phyloP scores from a whole-genome alignment of 768 basidiomycete species.

The Lactarius hatsudake region DNA sequence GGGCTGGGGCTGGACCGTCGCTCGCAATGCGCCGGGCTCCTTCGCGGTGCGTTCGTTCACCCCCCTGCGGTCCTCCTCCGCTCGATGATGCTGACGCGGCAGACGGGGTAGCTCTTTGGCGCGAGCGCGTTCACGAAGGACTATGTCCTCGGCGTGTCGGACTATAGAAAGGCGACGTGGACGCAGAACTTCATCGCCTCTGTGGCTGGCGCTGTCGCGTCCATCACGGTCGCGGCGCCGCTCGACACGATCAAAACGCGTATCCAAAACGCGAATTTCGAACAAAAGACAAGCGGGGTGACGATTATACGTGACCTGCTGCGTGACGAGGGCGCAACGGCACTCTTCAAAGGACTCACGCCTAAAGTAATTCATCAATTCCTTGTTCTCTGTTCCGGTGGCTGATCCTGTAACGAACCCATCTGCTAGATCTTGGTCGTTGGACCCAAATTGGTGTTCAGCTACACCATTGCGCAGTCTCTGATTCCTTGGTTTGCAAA shows the following conservation, averaged over 20 bases:
- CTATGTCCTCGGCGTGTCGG: conserved; percentile 81
- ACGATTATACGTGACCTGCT: conserved; percentile 83
- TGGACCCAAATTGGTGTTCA: conserved; percentile 97
- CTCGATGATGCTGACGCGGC: not conserved
- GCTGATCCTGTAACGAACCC: not conserved
- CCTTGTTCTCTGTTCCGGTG: not conserved
- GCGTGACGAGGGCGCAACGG: conserved; percentile 76
- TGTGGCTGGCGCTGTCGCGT: conserved; percentile 89
- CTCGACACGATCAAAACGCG: conserved; percentile 96
- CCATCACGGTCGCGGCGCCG: conserved; percentile 94
- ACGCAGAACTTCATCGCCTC: conserved; percentile 96
- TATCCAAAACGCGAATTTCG: conserved; percentile 98
- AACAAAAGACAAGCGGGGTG: conserved; percentile 74
- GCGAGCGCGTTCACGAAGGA: conserved; percentile 95
- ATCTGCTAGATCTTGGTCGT: conserved; percentile 79
- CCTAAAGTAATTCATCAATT: conserved; percentile 65
- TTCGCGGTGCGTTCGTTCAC: conserved; percentile 73
- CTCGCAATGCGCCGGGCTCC: conserved; percentile 91
- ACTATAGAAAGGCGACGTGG: conserved; percentile 97
- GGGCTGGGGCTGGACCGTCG: conserved; percentile 99
- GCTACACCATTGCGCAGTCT: conserved; percentile 94
- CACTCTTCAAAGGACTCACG: conserved; percentile 96
- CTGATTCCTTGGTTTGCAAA: conserved; percentile 87
- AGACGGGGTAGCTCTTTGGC: conserved; percentile 75
- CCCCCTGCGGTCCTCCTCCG: not conserved